These are phyloP conservation scores for Nakazawaea ambrosiae DNA, from an alignment of 805 yeast species.

Conservation along the genomic window DNA sequence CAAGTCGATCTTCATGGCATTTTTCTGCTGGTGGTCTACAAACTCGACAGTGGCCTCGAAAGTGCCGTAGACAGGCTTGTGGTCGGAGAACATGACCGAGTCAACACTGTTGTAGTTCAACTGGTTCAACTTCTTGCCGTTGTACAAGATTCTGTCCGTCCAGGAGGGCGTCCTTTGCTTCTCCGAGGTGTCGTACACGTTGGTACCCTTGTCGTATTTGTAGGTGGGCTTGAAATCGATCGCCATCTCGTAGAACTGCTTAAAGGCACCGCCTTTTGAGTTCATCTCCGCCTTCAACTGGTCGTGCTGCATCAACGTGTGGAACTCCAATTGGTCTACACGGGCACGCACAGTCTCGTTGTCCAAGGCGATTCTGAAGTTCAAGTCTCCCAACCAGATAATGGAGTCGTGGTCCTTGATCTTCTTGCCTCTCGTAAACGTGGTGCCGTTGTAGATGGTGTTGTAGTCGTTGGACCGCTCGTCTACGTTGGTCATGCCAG, in stretches of 20 bases:
- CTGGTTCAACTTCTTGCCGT: slow-evolving; percentile 53
- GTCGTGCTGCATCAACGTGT: slow-evolving; percentile 54
- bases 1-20: slow-evolving; percentile 46
- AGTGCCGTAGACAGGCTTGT: slow-evolving; percentile 85
- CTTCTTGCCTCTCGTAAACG: slow-evolving; percentile 50
- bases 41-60: slow-evolving; percentile 61
- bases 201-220: slow-evolving; percentile 85
- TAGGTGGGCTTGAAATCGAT: slow-evolving; percentile 87
- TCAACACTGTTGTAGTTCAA: slow-evolving; percentile 63
- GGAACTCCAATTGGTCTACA: slow-evolving; percentile 10
- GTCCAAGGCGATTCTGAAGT: slow-evolving; percentile 68
- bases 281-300: slow-evolving; percentile 76
- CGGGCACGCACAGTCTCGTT: slow-evolving; percentile 59
- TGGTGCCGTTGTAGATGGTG: slow-evolving; percentile 61
- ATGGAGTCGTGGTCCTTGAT: slow-evolving; percentile 76
- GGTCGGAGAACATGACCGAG: slow-evolving; percentile 67
- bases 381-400: slow-evolving; percentile 92
- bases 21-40: slow-evolving; percentile 57
- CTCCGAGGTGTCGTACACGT: slow-evolving; percentile 79
- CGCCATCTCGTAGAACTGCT: slow-evolving; percentile 74
- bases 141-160: slow-evolving; percentile 77
- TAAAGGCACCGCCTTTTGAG: slow-evolving; percentile 59
- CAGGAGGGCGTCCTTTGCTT: slow-evolving; percentile 94
- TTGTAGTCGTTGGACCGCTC: slow-evolving; percentile 87
- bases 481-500: slow-evolving; percentile 74